Conservation (phyloP, 1,284 basidiomycete species). For the Lentinula novae-zelandiae region DNA sequence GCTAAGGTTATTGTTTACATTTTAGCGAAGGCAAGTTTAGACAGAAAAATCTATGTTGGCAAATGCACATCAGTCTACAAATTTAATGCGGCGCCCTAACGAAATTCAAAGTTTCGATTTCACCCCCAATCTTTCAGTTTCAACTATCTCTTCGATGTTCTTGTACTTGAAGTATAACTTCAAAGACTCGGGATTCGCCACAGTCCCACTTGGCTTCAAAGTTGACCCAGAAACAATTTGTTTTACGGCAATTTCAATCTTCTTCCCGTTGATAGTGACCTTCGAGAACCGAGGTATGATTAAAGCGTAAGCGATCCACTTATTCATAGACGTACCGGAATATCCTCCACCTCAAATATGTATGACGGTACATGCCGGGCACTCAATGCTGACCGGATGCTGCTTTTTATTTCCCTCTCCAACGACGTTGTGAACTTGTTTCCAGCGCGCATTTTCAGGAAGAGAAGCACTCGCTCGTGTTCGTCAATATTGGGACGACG, state of each 20-base stretch:
- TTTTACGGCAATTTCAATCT: conserved; percentile 73
- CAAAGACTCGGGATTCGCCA: conserved; percentile 65
- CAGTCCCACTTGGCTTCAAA: conserved; percentile 62
- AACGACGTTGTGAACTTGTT: conserved; percentile 46
- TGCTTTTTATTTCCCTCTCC: conserved; percentile 47
- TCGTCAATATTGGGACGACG: conserved; percentile 60
- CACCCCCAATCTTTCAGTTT: background rate
- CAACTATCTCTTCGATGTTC: conserved; percentile 31
- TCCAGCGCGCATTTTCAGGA: conserved; percentile 71
- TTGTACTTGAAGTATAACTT: conserved; percentile 60
- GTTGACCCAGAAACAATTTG: conserved; percentile 64
- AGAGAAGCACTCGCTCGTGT: conserved; percentile 84
- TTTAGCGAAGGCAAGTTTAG: too few relatives aligned
- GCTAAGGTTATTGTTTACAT: too few relatives aligned
- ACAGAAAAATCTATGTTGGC: background rate
- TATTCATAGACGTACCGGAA: conserved; percentile 46
- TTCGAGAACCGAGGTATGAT: background rate
- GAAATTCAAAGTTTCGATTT: background rate
- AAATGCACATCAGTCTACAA: background rate
- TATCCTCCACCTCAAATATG: conserved; percentile 58
- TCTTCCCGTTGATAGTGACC: conserved; percentile 76
- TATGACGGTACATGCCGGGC: conserved; percentile 71
- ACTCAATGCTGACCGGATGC: conserved; percentile 67
- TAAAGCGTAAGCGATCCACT: background rate
- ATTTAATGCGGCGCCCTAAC: too few relatives aligned